A percentile compares a stretch with the other conserved stretches of the same genome.
Conservation (phyloP, 2,329 filamentous ascomycete genomes). For the Colletotrichum destructivum region DNA sequence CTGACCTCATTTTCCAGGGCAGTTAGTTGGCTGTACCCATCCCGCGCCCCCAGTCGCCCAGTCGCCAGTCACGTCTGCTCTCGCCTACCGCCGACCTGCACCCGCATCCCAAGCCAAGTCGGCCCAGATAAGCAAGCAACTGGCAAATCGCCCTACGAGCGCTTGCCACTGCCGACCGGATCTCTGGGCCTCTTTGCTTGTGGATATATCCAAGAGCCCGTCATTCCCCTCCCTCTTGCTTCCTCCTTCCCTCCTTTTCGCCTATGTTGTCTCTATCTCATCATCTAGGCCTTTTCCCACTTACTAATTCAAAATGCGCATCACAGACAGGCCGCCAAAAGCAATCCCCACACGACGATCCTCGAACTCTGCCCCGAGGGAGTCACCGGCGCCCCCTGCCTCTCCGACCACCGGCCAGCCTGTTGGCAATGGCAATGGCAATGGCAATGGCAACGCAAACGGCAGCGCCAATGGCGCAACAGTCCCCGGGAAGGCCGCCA, state of each 20-base stretch:
- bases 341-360: constrained; percentile 26
- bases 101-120: constrained; percentile 31
- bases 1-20: constrained; percentile 40
- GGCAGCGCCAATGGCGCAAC: constrained; percentile 29
- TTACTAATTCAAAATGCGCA: constrained; percentile 37
- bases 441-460: constrained; percentile 29
- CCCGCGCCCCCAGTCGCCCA: constrained; percentile 26
- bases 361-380: constrained; percentile 32
- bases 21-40: constrained; percentile 19
- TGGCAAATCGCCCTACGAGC: constrained; percentile 11
- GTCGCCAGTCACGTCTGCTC: constrained; percentile 20
- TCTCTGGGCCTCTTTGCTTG: constrained; percentile 23
- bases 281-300: not conserved
- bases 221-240: constrained; percentile 14
- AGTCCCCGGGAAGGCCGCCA: constrained; percentile 23
- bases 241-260: not conserved
- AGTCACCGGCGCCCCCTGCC: constrained; percentile 22
- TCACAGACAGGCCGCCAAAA: constrained; percentile 38
- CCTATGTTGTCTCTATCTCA: constrained; percentile 10
- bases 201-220: constrained; percentile 31
- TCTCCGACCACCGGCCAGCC: constrained; percentile 31
- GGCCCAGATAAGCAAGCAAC: constrained; percentile 41
- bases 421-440: constrained; percentile 14
- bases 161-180: constrained; percentile 31
- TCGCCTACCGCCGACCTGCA: constrained; percentile 25